Evolutionary conservation across 768 basidiomycete genomes (phyloP).

Genomic region (Suillus discolor): DNA sequence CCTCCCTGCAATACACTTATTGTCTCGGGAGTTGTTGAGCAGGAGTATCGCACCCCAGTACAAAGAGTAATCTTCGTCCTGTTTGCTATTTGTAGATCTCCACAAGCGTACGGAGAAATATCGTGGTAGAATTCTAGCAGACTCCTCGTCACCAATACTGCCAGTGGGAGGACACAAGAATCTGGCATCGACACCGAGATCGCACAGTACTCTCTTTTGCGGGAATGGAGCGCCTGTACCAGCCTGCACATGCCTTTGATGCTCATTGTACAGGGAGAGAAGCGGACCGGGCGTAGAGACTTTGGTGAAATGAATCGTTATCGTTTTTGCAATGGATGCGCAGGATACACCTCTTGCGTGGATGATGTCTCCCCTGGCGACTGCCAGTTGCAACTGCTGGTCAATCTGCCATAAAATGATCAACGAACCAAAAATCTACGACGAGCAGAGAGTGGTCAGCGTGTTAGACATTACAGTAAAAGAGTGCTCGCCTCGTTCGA

Average conservation of each 20-base stretch:
- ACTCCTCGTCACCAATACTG: conserved; percentile 10
- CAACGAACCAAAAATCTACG: background rate
- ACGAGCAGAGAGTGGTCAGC: background rate
- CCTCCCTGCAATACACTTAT: conserved; percentile 12
- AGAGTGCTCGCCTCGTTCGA: conserved; percentile 5
- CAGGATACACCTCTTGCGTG: conserved; percentile 1
- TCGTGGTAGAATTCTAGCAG: conserved; percentile 1
- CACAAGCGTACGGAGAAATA: too few relatives aligned
- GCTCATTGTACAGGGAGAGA: conserved; percentile 16
- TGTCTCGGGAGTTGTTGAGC: conserved; percentile 16
- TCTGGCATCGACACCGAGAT: conserved; percentile 16
- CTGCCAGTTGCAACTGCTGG: background rate
- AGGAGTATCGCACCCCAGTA: conserved; percentile 20
- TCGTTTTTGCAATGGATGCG: conserved; percentile 7
- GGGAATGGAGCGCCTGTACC: conserved; percentile 17
- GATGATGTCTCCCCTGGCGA: background rate
- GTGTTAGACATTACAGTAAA: background rate
- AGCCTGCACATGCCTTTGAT: conserved; percentile 14
- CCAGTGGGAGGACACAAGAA: background rate
- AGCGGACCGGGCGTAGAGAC: conserved; percentile 21
- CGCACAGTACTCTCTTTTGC: conserved; percentile 16
- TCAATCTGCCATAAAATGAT: background rate
- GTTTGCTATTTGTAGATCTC: too few relatives aligned
- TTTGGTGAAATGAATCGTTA: conserved; percentile 20
- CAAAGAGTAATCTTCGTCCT: too few relatives aligned